Evolutionary conservation across 2,329 filamentous ascomycete species (phyloP).

Genomic region (Hypoxylon sp.): DNA sequence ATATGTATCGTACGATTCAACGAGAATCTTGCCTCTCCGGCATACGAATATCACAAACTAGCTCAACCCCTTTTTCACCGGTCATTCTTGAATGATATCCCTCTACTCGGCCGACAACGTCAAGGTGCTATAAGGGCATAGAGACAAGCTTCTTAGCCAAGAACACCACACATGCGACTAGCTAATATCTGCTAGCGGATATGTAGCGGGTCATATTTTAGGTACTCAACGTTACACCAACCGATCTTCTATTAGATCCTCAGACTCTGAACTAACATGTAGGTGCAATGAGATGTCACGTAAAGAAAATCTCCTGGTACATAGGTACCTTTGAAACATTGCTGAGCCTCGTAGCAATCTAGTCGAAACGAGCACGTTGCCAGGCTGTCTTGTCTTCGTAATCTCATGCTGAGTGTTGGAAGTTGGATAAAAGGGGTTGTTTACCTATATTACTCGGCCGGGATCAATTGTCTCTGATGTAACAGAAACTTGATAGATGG

Average conservation of each 20-base stretch:
- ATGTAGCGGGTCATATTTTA: too few relatives aligned
- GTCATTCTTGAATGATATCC: background rate
- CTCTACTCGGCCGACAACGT: background rate
- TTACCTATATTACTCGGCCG: background rate
- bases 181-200: background rate
- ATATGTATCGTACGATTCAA: background rate
- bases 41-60: background rate
- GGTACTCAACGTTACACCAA: background rate
- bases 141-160: conserved; percentile 4
- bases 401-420: background rate
- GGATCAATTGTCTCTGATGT: background rate
- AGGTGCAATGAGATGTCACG: background rate
- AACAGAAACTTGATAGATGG: background rate
- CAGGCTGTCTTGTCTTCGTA: background rate
- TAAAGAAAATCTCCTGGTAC: background rate
- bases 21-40: background rate
- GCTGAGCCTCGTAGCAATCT: background rate
- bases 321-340: background rate
- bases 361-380: background rate
- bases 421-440: background rate
- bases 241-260: background rate
- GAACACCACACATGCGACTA: background rate
- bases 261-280: background rate
- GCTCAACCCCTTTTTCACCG: background rate
- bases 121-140: background rate